Evolutionary conservation across 2,329 filamentous ascomycete species (phyloP), one percentile per base, ranked within the genome.

Genomic region (Ophiostoma quercus): DNA sequence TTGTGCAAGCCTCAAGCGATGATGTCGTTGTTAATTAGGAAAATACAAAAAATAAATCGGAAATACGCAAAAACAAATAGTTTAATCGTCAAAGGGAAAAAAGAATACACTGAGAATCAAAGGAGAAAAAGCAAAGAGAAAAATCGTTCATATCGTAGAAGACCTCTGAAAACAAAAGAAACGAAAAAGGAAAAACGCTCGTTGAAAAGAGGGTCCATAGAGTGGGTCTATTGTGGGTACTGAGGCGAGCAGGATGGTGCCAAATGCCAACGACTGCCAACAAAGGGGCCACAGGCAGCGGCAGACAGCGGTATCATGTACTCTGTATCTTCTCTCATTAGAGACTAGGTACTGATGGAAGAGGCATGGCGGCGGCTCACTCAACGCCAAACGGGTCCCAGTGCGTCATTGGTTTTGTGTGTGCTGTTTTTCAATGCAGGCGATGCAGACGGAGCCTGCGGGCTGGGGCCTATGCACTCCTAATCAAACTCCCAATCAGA

Each of bases 191-290:
- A 32, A 60, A 62, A 62, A 16, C 12, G 6, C 57, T 32, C 25
- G 57, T 62, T 3, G 12, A 57, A 62, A 62, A 62, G 11, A 14
- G 57, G 57, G 57, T 32, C 57, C 9, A 12, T 32, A 16, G 11
- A 62, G 22, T 62, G 57, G 57, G 5, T 34, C 22, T 19, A 32
- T 5, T 34, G 57, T 62, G 57, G 57, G 16, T 62, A 62, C 57
- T 19, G 57, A 62, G 57, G 57, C 57, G 57, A 62, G 11, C 57
- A 62, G 57, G 57, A 62, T 62, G 57, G 22, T 29, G 54, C 54
- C 54, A 60, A 60, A 60, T 60, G 54, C 54, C 57, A 62, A 62
- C 57, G 57, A 62, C 57, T 62, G 57, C 57, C 57, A 62, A 62
- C 57, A 62, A 62, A 62, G 25, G 25, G 25, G 16, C 43, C 39